phyloP scores from a whole-genome alignment of 768 basidiomycete genomes.

The Rhizopogon vulgaris region DNA sequence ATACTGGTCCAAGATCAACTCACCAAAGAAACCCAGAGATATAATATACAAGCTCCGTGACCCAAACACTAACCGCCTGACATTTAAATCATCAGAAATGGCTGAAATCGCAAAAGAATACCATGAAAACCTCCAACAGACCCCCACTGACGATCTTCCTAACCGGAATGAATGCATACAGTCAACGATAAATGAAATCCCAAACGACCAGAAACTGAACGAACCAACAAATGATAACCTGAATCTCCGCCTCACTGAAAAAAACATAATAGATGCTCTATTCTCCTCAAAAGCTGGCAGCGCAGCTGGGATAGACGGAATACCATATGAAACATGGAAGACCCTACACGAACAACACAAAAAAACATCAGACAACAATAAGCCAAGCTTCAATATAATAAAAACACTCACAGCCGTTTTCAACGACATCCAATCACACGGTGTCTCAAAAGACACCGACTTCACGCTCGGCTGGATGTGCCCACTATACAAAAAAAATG shows the following conservation, averaged over 20 bases:
- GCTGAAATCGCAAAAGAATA: slow-evolving; percentile 17
- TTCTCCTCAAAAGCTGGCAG: slow-evolving; percentile 8
- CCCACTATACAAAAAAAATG: slow-evolving; percentile 38
- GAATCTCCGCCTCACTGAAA: neutral
- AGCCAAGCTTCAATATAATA: slow-evolving; percentile 5
- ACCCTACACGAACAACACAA: neutral
- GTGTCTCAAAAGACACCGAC: neutral
- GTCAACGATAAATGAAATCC: neutral
- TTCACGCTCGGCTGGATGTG: slow-evolving; percentile 30
- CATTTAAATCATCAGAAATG: slow-evolving; percentile 20
- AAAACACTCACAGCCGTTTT: neutral
- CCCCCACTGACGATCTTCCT: too few relatives aligned
- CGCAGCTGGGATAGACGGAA: slow-evolving; percentile 19
- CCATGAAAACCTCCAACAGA: too few relatives aligned
- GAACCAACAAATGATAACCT: neutral
- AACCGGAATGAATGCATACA: too few relatives aligned
- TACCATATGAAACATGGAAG: slow-evolving; percentile 27
- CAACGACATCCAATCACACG: slow-evolving; percentile 24
- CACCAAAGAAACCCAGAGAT: slow-evolving; percentile 9
- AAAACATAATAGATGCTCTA: slow-evolving; percentile 14
- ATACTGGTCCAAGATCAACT: slow-evolving; percentile 14
- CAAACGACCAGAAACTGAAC: too few relatives aligned
- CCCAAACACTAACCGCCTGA: neutral
- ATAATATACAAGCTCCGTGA: slow-evolving; percentile 9
- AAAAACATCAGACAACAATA: neutral